Conservation (phyloP, 306 rosid species). For the Glycyrrhiza uralensis region DNA sequence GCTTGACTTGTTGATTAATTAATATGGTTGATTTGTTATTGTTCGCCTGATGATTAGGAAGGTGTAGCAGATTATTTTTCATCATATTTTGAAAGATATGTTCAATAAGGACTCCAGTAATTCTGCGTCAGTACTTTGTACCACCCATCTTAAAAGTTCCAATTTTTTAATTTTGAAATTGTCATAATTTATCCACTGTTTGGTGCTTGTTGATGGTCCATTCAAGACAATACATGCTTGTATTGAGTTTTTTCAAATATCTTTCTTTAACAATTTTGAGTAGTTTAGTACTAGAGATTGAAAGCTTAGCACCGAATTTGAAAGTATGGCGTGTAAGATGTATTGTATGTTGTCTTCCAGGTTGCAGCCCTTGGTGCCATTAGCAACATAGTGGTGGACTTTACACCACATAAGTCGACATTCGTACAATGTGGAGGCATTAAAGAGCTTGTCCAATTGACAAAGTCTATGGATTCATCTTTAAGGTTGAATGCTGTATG, state of each 20-base stretch:
- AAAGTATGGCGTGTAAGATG: background rate
- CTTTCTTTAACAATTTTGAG: background rate
- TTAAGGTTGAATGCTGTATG: slow-evolving; percentile 73
- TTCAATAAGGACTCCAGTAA: background rate
- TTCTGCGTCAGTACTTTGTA: background rate
- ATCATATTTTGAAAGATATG: background rate
- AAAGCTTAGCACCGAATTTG: background rate
- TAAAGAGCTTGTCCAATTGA: slow-evolving; percentile 74
- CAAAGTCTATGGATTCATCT: slow-evolving; percentile 83
- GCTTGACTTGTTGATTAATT: background rate
- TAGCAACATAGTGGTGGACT: slow-evolving; percentile 82
- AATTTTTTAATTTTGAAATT: slow-evolving; percentile 4
- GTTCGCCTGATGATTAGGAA: background rate
- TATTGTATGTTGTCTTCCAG: slow-evolving; percentile 49
- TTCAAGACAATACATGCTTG: background rate
- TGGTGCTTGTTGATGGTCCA: background rate
- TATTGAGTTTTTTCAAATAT: background rate
- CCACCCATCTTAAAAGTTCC: background rate
- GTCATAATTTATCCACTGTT: background rate
- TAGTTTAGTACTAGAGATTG: background rate
- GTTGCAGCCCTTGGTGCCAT: slow-evolving; percentile 83
- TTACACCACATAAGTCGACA: slow-evolving; percentile 50
- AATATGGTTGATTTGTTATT: background rate
- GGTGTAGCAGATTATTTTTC: background rate
- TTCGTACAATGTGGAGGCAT: slow-evolving; percentile 74